Base-by-base conservation (phyloP, 1,139 yeast species). In the Taphrina sp. region DNA sequence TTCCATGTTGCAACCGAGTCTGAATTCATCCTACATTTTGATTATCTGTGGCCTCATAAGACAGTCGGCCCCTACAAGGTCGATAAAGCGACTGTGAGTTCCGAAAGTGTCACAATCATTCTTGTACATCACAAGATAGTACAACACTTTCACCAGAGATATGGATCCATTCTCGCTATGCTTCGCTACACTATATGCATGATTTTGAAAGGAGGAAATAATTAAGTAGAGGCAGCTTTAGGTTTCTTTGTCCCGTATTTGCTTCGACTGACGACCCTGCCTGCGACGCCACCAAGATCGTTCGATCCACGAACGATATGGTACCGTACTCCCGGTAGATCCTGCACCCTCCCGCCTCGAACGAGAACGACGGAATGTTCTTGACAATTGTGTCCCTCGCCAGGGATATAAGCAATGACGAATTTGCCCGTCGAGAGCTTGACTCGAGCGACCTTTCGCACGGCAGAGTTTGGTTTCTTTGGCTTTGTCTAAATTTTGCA, bases 391-490 rank as follows among this genome's bases (percentile, higher is more conserved):
- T 94, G 98, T 22, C 99, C 98, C 68, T 92, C 97, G 58, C 99
- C 99, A 10, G 97, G 96, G 59, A 94, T 92, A 69, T 90, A 89
- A 2, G 96, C 96, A 53, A 95, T 83, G 17, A 92, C 79, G 52
- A 86, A 83, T 63, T 83, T 84, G 31, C 98, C 98, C 66, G 87
- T 92, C 17, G 95, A 81, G 61, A 94, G 77, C 70, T 96, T 79
- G 26, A 94, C 98, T 75, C 97, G 84, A 64, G 95, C 89, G 56
- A 95, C 95, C 71, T 94, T 94, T 73, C 99, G 80, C 72, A 89
- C 92, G 16, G 99, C 96, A 46, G 97, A 92, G 73, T 94, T 94
- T 46, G 99, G 99, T 69, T 94, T 94, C 76, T 92, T 92, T 46
- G 98, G 98, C 70, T 92, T 92, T 7, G 54, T 49, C 54, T 49